Evolutionary conservation across 352 stramenopile genomes (phyloP).

Genomic region (Thraustotheca clavata): DNA sequence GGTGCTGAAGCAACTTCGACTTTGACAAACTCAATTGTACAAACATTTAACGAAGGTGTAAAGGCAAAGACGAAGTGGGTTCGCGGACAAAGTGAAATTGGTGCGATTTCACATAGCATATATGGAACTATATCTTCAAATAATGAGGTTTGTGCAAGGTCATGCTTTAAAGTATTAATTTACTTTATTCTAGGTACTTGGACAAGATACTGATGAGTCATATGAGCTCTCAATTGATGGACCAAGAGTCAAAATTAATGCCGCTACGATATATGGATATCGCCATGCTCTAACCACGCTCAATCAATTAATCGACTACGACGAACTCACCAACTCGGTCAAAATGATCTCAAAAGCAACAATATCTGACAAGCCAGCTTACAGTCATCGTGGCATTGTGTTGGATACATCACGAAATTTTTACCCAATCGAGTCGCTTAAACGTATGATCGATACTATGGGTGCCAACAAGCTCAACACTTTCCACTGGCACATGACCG

Average conservation of each 20-base stretch:
- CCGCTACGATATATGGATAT: conserved; percentile 10
- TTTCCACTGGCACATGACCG: conserved; percentile 17
- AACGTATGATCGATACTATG: conserved; percentile 4
- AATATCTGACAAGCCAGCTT: conserved; percentile 7
- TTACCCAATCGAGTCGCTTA: conserved; percentile 9
- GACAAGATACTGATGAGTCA: conserved; percentile 14
- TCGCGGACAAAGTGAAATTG: no score
- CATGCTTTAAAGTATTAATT: background rate
- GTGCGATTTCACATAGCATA: background rate
- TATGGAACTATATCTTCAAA: background rate
- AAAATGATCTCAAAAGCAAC: background rate
- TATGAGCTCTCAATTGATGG: conserved; percentile 12
- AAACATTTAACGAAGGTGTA: background rate
- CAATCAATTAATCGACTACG: conserved; percentile 16
- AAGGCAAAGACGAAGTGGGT: no score
- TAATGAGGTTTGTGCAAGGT: background rate
- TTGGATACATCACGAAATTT: conserved; percentile 20
- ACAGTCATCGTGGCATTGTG: conserved; percentile 2
- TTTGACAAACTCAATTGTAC: background rate
- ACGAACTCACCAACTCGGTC: conserved; percentile 5
- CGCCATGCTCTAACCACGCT: conserved; percentile 18
- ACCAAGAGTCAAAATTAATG: background rate
- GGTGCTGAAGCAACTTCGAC: background rate
- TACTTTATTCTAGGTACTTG: background rate
- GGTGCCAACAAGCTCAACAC: conserved; percentile 21